Percentiles rank a stretch among this genome's conserved stretches.
These are phyloP conservation scores for Ascochyta clinopodiicola DNA, from an alignment of 2,329 filamentous ascomycete genomes.

Conservation along the genomic window DNA sequence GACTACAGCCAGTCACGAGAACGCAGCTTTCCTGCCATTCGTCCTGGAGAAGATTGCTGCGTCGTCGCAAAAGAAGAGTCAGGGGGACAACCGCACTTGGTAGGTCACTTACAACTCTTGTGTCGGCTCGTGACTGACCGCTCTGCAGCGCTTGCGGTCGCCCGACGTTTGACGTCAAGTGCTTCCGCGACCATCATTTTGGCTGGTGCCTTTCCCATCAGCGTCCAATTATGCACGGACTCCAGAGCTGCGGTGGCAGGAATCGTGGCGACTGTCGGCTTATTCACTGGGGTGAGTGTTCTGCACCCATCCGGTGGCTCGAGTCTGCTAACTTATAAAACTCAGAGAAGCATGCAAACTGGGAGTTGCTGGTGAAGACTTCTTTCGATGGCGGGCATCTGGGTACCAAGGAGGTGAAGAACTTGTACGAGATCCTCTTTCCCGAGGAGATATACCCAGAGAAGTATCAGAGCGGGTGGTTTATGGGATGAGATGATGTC, in stretches of 20 bases:
- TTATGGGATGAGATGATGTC: background rate
- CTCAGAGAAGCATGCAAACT: conserved; percentile 1
- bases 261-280: background rate
- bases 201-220: conserved; percentile 9
- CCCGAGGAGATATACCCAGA: background rate
- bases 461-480: background rate
- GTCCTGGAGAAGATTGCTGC: conserved; percentile 1
- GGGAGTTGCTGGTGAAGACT: conserved; percentile 5
- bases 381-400: background rate
- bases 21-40: background rate
- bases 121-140: background rate
- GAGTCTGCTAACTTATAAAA: background rate
- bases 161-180: background rate
- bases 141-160: conserved; percentile 1
- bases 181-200: conserved; percentile 12
- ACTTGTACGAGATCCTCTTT: background rate
- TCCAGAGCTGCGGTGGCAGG: background rate
- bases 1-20: background rate
- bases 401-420: background rate
- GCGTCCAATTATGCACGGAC: background rate
- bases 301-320: background rate
- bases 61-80: background rate
- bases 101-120: background rate
- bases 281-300: conserved; percentile 2
- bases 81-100: background rate